Percentiles rank a stretch among this genome's conserved stretches.
These are phyloP conservation scores for Erodium texanum DNA, from an alignment of 441 rosid species.

Conservation along the genomic window DNA sequence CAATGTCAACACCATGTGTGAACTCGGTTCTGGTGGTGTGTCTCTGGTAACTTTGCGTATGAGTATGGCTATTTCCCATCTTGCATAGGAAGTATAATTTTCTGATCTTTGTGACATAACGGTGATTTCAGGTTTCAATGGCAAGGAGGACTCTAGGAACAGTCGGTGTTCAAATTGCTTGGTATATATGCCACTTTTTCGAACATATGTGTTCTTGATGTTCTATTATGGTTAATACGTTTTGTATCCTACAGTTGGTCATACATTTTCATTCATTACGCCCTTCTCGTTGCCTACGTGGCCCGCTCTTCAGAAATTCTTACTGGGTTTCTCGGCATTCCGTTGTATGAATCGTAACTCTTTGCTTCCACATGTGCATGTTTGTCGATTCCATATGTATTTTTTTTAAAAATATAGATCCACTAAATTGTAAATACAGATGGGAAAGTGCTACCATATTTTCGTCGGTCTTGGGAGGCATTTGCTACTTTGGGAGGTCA, in stretches of 20 bases:
- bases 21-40: constrained; percentile 87
- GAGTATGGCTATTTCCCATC: background rate
- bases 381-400: constrained; percentile 3
- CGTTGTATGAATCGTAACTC: constrained; percentile 40
- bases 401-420: constrained; percentile 18
- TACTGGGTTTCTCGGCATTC: constrained; percentile 64
- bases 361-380: constrained; percentile 12
- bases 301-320: constrained; percentile 92
- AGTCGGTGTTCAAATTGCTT: constrained; percentile 73
- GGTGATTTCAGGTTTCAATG: constrained; percentile 68
- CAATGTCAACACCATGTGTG: constrained; percentile 83
- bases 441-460: constrained; percentile 82
- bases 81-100: no score
- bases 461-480: constrained; percentile 61
- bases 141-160: constrained; percentile 76
- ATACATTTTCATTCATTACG: constrained; percentile 76
- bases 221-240: constrained; percentile 7
- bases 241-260: constrained; percentile 69
- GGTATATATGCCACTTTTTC: constrained; percentile 41
- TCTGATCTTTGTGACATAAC: background rate
- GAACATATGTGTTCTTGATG: background rate
- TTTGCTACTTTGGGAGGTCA: constrained; percentile 91
- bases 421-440: constrained; percentile 34
- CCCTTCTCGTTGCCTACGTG: constrained; percentile 83
- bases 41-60: constrained; percentile 44